Conservation (phyloP, 106 monocot species). For the Ottelia alismoides region DNA sequence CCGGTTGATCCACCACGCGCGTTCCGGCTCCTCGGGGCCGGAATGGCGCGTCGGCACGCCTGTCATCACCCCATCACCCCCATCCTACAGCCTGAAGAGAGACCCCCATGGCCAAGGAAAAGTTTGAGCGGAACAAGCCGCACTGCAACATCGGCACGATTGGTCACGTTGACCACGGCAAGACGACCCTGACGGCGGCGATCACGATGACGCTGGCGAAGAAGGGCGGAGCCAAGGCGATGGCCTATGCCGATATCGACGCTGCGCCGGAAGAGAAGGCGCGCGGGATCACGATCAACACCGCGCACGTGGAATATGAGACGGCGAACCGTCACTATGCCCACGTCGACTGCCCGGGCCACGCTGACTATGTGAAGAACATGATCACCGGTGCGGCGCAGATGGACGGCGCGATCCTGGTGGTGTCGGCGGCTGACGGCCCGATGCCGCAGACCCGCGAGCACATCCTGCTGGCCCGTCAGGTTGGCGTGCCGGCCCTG, state of each 20-base stretch:
- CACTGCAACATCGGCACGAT: constrained; percentile 69
- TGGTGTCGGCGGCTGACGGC: constrained; percentile 67
- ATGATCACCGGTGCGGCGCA: constrained; percentile 92
- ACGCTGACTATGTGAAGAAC: constrained; percentile 84
- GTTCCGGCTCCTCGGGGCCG: too few species aligned
- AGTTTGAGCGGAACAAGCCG: constrained; percentile 62
- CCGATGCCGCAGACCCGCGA: constrained; percentile 83
- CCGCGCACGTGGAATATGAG: constrained; percentile 79
- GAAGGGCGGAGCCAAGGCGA: constrained; percentile 30
- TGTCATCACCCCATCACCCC: too few species aligned
- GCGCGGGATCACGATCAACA: constrained; percentile 78
- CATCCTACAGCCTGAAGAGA: too few species aligned
- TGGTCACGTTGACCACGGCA: constrained; percentile 70
- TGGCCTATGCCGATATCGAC: constrained; percentile 76
- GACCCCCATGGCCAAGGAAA: too few species aligned
- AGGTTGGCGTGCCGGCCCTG: constrained; percentile 44
- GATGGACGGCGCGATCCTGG: constrained; percentile 88
- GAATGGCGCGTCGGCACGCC: too few species aligned
- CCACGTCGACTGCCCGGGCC: constrained; percentile 74
- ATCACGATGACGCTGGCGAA: constrained; percentile 59
- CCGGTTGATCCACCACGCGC: too few species aligned
- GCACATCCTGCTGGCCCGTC: constrained; percentile 68
- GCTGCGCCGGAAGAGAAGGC: constrained; percentile 85
- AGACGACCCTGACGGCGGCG: constrained; percentile 64
- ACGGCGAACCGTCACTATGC: constrained; percentile 68